A percentile compares a stretch with the other conserved stretches of the same genome.
These are phyloP conservation scores for Aspergillus nidulans DNA, from an alignment of 495 filamentous ascomycete genomes.

Conservation along the genomic window DNA sequence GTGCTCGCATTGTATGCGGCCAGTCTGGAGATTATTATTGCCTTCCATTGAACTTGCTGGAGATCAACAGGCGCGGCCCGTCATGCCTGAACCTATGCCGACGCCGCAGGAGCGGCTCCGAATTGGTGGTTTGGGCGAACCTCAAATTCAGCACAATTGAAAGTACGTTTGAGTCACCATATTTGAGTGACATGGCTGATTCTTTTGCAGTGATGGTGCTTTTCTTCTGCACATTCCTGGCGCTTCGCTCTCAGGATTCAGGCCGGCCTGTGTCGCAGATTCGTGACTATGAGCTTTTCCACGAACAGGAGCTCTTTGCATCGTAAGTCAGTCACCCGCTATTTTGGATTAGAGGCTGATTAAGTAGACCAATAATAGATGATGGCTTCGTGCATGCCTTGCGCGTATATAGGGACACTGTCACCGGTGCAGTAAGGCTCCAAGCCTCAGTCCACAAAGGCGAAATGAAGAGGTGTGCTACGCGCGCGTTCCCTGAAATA, in stretches of 20 bases:
- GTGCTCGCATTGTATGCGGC: conserved; percentile 55
- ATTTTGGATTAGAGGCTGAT: not conserved
- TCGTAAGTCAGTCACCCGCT: conserved; percentile 46
- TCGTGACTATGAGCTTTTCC: conserved; percentile 55
- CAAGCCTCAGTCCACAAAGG: conserved; percentile 47
- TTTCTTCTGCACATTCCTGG: conserved; percentile 72
- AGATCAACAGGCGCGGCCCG: conserved; percentile 47
- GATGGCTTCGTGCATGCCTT: conserved; percentile 66
- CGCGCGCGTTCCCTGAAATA: not conserved
- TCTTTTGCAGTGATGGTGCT: conserved; percentile 62
- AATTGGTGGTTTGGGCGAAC: conserved; percentile 51
- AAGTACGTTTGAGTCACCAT: conserved; percentile 31
- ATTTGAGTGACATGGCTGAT: not conserved
- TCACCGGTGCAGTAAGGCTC: conserved; percentile 57
- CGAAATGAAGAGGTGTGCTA: conserved; percentile 34
- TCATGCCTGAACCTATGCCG: conserved; percentile 55
- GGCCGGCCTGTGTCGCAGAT: conserved; percentile 47
- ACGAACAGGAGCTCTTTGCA: conserved; percentile 64
- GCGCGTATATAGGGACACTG: conserved; percentile 63
- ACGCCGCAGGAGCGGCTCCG: conserved; percentile 35
- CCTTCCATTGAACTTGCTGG: conserved; percentile 48
- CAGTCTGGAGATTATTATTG: conserved; percentile 40
- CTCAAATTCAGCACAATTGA: conserved; percentile 57
- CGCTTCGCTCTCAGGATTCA: conserved; percentile 66
- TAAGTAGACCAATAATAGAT: conserved; percentile 62